Evolutionary conservation across 2,329 filamentous ascomycete species (phyloP), one percentile per base, ranked within the genome.

Genomic region (Zymoseptoria passerinii): DNA sequence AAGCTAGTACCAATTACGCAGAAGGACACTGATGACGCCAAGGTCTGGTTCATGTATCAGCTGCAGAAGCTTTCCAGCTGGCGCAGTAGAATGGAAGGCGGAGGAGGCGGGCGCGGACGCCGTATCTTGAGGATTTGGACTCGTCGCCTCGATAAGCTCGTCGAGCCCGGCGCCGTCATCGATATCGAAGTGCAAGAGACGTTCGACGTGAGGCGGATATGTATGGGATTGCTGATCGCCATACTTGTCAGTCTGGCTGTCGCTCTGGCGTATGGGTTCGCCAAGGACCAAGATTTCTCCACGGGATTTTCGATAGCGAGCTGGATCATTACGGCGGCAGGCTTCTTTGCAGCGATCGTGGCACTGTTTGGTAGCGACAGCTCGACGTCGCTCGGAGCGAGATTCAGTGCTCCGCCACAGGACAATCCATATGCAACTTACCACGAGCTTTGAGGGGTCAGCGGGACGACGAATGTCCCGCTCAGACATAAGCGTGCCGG

Each of bases 291-390:
- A 4, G 62, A 64, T 40, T 64, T 64, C 44, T 60, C 60, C 1
- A 64, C 62, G 10, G 62, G 62, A 4, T 64, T 64, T 40, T 64
- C 62, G 7, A 59, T 64, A 18, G 62, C 58, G 9, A 61, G 60
- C 6, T 64, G 62, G 62, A 44, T 62, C 6, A 60, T 64, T n/a
- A 64, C 62, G 2, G 62, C 62, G 1, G 55, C 60, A n/a, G 62
- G 62, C 0, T 64, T 64, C 56, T 55, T 64, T n/a, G 60, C 60
- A n/a, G 62, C 62, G 8, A 59, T 62, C 0, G 52, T 61, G n/a
- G 62, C 62, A 16, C 35, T 44, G 3, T 44, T 44, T 16, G 35
- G 35, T 16, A 16, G n/a, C 4, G 35, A 44, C 10, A 44, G 35
- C 35, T 44, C 35, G 35, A 44, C 35, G 5, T 44, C 35, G 35